Conservation (phyloP, 495 filamentous ascomycete species). For the Entonaema liquescens region DNA sequence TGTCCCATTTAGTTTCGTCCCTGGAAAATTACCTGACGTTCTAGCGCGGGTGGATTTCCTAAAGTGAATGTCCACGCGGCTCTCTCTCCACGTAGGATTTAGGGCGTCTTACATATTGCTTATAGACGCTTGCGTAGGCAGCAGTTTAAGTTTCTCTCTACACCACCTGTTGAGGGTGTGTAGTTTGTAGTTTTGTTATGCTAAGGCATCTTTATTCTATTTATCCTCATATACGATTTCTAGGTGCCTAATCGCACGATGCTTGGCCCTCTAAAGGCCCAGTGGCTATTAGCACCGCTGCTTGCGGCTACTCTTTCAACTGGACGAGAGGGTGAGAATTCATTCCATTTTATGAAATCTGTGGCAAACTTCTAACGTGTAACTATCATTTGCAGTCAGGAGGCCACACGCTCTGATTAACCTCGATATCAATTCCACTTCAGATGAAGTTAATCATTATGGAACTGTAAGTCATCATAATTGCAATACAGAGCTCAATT, state of each 20-base stretch:
- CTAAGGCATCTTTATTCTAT: constrained; percentile 21
- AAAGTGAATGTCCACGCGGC: constrained; percentile 36
- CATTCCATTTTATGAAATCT: constrained; percentile 6
- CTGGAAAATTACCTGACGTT: constrained; percentile 13
- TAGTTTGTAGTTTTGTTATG: constrained; percentile 36
- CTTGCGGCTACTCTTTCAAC: constrained; percentile 37
- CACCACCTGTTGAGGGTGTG: constrained; percentile 15
- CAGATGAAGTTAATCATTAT: constrained; percentile 15
- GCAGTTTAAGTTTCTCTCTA: constrained; percentile 35
- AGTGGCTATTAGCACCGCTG: constrained; percentile 47
- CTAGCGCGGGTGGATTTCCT: constrained; percentile 24
- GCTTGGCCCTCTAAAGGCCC: constrained; percentile 44
- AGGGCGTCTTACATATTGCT: constrained; percentile 39
- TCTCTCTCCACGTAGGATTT: constrained; percentile 16
- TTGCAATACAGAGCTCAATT: neutral
- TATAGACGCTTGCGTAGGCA: constrained; percentile 37
- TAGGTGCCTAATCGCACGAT: constrained; percentile 41
- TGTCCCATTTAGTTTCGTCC: neutral
- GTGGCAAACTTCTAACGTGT: constrained; percentile 21
- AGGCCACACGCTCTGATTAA: constrained; percentile 34
- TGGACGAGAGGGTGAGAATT: constrained; percentile 20
- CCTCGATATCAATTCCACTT: constrained; percentile 21
- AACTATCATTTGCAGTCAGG: constrained; percentile 9
- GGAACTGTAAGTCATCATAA: constrained; percentile 31
- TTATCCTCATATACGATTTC: constrained; percentile 9